These are phyloP conservation scores for Boletus vermiculosoides DNA, from an alignment of 768 basidiomycete species.

Conservation along the genomic window DNA sequence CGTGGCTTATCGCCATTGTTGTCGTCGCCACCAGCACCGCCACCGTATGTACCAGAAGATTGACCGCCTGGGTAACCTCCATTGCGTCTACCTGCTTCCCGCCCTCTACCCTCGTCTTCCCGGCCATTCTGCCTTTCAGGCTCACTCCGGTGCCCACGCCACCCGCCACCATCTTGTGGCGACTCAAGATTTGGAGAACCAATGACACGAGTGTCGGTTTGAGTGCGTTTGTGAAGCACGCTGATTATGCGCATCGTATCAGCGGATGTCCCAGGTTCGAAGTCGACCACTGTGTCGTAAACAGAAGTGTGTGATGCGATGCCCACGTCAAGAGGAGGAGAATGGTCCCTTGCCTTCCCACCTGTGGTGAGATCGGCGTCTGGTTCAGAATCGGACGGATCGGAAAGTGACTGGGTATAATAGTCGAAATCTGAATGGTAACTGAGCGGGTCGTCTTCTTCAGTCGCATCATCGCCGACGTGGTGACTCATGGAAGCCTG, in stretches of 20 bases:
- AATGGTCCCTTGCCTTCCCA: not conserved
- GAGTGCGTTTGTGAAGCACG: not conserved
- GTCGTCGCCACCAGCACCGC: slow-evolving; percentile 40
- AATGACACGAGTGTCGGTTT: not conserved
- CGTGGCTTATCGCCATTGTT: slow-evolving; percentile 38
- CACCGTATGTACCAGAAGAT: slow-evolving; percentile 22
- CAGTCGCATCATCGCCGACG: slow-evolving; percentile 9
- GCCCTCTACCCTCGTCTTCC: slow-evolving; percentile 9
- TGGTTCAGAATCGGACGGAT: slow-evolving; percentile 31
- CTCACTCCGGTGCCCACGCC: slow-evolving; percentile 17
- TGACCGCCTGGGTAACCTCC: slow-evolving; percentile 20
- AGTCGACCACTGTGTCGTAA: slow-evolving; percentile 25
- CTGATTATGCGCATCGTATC: slow-evolving; percentile 29
- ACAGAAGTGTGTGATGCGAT: slow-evolving; percentile 23
- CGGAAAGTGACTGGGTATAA: slow-evolving; percentile 33
- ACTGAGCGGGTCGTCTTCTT: slow-evolving; percentile 33
- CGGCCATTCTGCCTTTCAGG: slow-evolving; percentile 17
- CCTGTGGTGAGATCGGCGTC: slow-evolving; percentile 13
- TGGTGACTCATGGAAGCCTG: not conserved
- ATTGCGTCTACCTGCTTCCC: slow-evolving; percentile 11
- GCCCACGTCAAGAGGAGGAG: slow-evolving; percentile 14
- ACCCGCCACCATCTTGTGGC: slow-evolving; percentile 18
- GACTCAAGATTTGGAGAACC: slow-evolving; percentile 4
- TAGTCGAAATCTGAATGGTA: slow-evolving; percentile 39
- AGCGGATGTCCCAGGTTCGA: slow-evolving; percentile 46